Base-by-base conservation (phyloP, 352 stramenopile genomes). In the Pythium folliculosum region DNA sequence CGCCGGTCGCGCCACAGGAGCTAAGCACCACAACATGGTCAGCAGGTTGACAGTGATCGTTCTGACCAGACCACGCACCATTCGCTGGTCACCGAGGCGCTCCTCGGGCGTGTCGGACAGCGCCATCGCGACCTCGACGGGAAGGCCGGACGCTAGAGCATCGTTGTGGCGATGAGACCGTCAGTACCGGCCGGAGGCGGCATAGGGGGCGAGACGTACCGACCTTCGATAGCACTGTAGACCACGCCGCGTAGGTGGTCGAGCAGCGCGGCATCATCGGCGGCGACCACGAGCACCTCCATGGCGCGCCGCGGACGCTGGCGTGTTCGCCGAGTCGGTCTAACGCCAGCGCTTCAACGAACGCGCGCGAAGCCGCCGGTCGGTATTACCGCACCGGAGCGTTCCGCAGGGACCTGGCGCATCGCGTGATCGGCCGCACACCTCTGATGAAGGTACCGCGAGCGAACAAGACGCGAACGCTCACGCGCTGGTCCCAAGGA, bases 251-350 rank as follows among this genome's bases (percentile, higher is more conserved):
- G 49, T 0, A 69, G 53, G 16, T 63, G 32, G 25, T 69, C 62
- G 25, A 69, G 16, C 8, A 63, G 53, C 10, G 7, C 52, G 3
- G 44, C 52, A 40, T 69, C 52, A 14, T 63, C 53, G 4, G 52
- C 53, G 6, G 62, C 62, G 14, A 69, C 32, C 53, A 69, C 53
- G 14, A 70, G 35, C 63, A 64, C 40, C 35, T 63, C 40, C 49
- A 69, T 59, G 1, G 7, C 25, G 7, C 25, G 21, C 38, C 5
- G 49, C 49, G 23, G 22, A 44, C 14, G 38, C 9, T 37, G 14
- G 6, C 35, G 35, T 40, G 35, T 40, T 40, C 6, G 35, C 35
- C 12, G 35, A 6, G n/a, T n/a, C n/a, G n/a, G n/a, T n/a, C n/a
- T n/a, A n/a, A n/a, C n/a, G n/a, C n/a, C n/a, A n/a, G 32, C 32